Conservation (phyloP, 306 rosid species). For the Boehmeria nivea region DNA sequence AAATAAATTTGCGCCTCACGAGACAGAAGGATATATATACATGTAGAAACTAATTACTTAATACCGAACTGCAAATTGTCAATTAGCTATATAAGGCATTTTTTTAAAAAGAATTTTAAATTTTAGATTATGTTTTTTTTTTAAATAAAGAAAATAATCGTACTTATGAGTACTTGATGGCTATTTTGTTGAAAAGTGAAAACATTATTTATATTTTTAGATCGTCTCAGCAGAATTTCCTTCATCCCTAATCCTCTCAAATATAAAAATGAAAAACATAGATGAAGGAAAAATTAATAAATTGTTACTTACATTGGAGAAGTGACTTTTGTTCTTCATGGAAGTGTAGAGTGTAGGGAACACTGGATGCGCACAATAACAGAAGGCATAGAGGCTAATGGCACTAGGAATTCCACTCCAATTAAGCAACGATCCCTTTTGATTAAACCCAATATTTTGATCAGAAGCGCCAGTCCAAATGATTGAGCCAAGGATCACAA, state of each 20-base stretch:
- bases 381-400: conserved; percentile 74
- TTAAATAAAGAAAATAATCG: no score
- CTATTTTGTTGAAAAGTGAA: no score
- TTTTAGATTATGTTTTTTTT: no score
- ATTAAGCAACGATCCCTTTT: conserved; percentile 34
- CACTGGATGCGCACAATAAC: conserved; percentile 85
- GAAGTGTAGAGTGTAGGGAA: conserved; percentile 80
- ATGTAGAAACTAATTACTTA: no score
- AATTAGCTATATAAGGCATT: no score
- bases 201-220: no score
- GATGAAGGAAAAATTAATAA: background rate
- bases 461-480: conserved; percentile 55
- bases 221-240: no score
- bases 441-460: conserved; percentile 50
- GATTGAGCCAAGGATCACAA: conserved; percentile 47
- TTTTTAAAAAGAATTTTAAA: no score
- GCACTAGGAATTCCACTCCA: conserved; percentile 71
- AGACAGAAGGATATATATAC: no score
- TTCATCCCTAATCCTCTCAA: background rate
- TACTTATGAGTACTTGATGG: no score
- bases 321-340: conserved; percentile 59
- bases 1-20: no score
- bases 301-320: conserved; percentile 54
- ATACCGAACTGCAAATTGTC: no score
- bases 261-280: background rate